Evolutionary conservation across 1,284 basidiomycete genomes (phyloP).

Genomic region (Cutaneotrichosporon daszewskae): DNA sequence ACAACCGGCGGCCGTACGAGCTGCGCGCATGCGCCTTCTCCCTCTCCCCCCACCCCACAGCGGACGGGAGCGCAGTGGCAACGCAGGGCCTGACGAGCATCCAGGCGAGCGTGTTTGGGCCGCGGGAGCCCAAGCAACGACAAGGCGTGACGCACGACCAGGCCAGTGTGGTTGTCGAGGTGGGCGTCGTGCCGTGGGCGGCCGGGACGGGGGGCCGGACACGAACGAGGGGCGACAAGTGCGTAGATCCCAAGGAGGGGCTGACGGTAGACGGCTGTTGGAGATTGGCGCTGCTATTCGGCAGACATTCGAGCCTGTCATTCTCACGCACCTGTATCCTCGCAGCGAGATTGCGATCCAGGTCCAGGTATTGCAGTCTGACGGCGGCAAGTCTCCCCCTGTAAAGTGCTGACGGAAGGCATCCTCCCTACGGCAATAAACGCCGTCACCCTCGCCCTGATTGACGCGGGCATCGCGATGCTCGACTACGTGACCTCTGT

Average conservation of each 20-base stretch:
- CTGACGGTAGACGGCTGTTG: conserved; percentile 63
- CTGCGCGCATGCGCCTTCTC: conserved; percentile 75
- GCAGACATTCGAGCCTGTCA: conserved; percentile 91
- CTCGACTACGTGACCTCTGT: conserved; percentile 84
- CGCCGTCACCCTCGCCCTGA: conserved; percentile 84
- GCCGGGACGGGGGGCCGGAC: conserved; percentile 54
- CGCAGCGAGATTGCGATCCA: conserved; percentile 90
- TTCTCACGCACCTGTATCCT: conserved; percentile 85
- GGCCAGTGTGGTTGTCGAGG: conserved; percentile 77
- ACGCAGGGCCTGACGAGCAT: conserved; percentile 88
- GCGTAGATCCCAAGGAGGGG: conserved; percentile 42
- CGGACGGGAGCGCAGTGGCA: conserved; percentile 79
- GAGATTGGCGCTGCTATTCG: conserved; percentile 83
- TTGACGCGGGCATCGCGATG: conserved; percentile 80
- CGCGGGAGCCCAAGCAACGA: conserved; percentile 73
- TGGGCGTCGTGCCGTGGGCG: conserved; percentile 79
- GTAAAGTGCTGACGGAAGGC: conserved; percentile 48
- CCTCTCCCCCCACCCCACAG: conserved; percentile 64
- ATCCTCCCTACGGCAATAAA: conserved; percentile 92
- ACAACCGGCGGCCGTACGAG: conserved; percentile 84
- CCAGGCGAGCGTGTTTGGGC: conserved; percentile 80
- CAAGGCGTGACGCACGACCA: conserved; percentile 72
- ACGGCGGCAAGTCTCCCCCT: conserved; percentile 56
- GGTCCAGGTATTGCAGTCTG: conserved; percentile 86
- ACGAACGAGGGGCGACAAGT: conserved; percentile 80